Evolutionary conservation across 257 asterid genomes (phyloP).

Genomic region (Nicotiana benthamiana): DNA sequence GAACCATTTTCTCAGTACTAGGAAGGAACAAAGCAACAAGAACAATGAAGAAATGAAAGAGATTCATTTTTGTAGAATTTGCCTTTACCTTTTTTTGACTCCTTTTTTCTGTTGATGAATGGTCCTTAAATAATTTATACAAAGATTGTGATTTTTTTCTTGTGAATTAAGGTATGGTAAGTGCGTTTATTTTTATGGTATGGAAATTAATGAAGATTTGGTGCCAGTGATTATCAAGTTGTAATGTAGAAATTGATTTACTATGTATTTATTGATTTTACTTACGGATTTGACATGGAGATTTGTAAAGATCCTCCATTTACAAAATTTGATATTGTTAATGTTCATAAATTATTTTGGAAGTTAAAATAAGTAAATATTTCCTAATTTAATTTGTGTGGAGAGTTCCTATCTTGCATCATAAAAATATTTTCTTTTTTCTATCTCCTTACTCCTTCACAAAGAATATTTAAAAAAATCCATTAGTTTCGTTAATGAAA

Average conservation of each 20-base stretch:
- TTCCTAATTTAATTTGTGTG: background rate
- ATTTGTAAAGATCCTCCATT: background rate
- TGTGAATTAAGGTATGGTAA: background rate
- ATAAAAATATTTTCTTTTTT: too few relatives aligned
- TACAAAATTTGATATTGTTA: background rate
- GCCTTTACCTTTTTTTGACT: background rate
- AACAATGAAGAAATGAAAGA: background rate
- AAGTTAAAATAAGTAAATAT: background rate
- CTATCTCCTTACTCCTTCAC: too few relatives aligned
- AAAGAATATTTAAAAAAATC: too few relatives aligned
- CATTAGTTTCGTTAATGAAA: too few relatives aligned
- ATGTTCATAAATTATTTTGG: background rate
- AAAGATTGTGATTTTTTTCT: background rate
- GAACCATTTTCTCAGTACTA: background rate
- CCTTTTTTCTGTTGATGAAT: background rate
- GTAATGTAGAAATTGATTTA: background rate
- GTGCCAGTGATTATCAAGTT: background rate
- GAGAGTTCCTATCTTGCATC: too few relatives aligned
- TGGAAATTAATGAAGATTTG: background rate
- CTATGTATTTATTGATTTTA: background rate
- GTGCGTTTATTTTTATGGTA: background rate
- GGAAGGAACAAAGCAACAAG: background rate
- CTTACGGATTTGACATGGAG: background rate
- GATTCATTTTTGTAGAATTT: background rate
- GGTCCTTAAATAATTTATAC: background rate